Conservation (phyloP, 1,139 yeast species). For the Insectozyma bohioensis region DNA sequence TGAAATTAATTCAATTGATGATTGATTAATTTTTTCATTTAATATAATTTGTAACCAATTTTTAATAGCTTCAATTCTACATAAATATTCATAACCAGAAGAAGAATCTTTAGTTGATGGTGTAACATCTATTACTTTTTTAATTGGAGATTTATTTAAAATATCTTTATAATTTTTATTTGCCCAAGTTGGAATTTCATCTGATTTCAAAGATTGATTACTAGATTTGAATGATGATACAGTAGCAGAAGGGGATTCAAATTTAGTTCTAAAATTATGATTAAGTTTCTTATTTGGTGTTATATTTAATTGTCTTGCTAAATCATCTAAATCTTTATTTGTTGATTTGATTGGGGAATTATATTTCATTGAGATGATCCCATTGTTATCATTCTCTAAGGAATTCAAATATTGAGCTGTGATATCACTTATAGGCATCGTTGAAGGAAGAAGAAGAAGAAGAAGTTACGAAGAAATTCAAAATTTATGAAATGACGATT, state of each 20-base stretch:
- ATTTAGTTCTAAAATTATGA: conserved; percentile 33
- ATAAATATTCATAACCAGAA: conserved; percentile 79
- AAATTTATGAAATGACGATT: no score
- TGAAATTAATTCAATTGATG: conserved; percentile 49
- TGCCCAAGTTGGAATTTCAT: conserved; percentile 26
- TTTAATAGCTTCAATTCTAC: conserved; percentile 86
- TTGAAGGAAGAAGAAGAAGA: background rate
- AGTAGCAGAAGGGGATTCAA: conserved; percentile 47
- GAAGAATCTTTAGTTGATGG: conserved; percentile 31
- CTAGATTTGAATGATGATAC: conserved; percentile 41
- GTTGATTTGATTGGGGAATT: conserved; percentile 19
- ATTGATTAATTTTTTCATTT: conserved; percentile 55
- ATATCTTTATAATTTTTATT: conserved; percentile 20
- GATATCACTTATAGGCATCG: conserved; percentile 19
- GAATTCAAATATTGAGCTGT: conserved; percentile 37
- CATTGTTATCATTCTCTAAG: conserved; percentile 22
- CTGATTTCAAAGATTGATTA: conserved; percentile 23
- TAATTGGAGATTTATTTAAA: conserved; percentile 17
- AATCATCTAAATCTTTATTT: conserved; percentile 36
- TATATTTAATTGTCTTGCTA: conserved; percentile 40
- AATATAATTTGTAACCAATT: conserved; percentile 42
- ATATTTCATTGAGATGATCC: conserved; percentile 24
- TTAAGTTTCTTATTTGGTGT: conserved; percentile 23
- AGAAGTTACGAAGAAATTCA: background rate
- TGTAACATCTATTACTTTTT: no score